Conservation (phyloP, 2,329 filamentous ascomycete genomes). For the Diatrype stigma region DNA sequence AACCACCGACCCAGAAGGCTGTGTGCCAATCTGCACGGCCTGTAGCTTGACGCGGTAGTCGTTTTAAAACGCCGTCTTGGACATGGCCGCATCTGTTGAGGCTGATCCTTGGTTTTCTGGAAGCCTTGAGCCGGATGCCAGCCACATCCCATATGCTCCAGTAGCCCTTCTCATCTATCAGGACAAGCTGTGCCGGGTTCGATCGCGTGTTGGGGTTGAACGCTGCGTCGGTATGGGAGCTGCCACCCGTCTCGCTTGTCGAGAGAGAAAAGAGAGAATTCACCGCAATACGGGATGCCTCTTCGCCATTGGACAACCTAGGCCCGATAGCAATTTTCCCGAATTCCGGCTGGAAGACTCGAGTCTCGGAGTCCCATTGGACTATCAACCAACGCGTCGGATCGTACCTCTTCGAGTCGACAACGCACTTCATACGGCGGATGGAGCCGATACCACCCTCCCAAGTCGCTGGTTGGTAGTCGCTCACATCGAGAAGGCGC, state of each 20-base stretch:
- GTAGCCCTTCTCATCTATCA: slow-evolving; percentile 60
- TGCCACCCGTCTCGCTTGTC: slow-evolving; percentile 48
- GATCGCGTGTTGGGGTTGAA: slow-evolving; percentile 55
- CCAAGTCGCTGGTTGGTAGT: slow-evolving; percentile 50
- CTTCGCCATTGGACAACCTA: slow-evolving; percentile 17
- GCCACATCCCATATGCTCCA: slow-evolving; percentile 66
- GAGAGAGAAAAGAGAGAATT: slow-evolving; percentile 53
- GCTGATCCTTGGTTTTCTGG: slow-evolving; percentile 29
- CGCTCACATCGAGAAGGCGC: slow-evolving; percentile 38
- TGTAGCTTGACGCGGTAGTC: slow-evolving; percentile 26
- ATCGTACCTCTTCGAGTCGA: slow-evolving; percentile 32
- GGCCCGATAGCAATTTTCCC: slow-evolving; percentile 26
- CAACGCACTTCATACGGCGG: slow-evolving; percentile 45
- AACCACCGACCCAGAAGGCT: slow-evolving; percentile 37
- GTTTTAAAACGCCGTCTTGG: slow-evolving; percentile 31
- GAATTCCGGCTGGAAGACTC: slow-evolving; percentile 48
- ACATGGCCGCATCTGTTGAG: slow-evolving; percentile 41
- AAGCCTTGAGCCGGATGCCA: slow-evolving; percentile 31
- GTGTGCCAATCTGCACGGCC: slow-evolving; percentile 36
- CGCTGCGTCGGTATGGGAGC: slow-evolving; percentile 56
- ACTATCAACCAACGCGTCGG: slow-evolving; percentile 49
- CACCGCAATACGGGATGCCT: slow-evolving; percentile 49
- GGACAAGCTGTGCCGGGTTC: slow-evolving; percentile 56
- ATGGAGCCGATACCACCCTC: slow-evolving; percentile 47
- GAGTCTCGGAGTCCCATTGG: slow-evolving; percentile 49